These are phyloP conservation scores for Paralagenidium karlingii DNA, from an alignment of 352 stramenopile species.

Conservation along the genomic window DNA sequence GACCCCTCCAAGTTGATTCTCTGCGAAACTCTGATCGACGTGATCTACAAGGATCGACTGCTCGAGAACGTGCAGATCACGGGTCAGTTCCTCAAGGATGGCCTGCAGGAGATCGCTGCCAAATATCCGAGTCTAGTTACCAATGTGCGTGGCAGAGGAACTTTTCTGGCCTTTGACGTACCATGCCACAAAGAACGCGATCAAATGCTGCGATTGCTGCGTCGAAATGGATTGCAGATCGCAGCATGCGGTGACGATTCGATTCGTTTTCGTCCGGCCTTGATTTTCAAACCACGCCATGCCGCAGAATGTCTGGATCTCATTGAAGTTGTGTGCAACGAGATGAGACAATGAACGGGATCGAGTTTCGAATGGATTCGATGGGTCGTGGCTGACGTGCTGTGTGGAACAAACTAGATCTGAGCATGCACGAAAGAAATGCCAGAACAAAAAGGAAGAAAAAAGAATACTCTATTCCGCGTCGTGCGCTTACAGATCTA, in stretches of 20 bases:
- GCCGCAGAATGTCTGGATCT: constrained; percentile 62
- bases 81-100: constrained; percentile 43
- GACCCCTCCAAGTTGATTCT: constrained; percentile 78
- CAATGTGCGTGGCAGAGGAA: constrained; percentile 66
- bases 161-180: constrained; percentile 71
- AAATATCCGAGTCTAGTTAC: constrained; percentile 46
- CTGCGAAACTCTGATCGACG: constrained; percentile 58
- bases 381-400: too few species aligned
- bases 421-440: too few species aligned
- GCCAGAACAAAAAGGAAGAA: too few species aligned
- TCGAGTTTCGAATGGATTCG: too few species aligned
- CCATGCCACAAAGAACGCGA: constrained; percentile 47
- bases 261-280: constrained; percentile 59
- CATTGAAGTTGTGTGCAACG: constrained; percentile 36
- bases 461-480: too few species aligned
- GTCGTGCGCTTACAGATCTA: too few species aligned
- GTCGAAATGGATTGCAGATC: constrained; percentile 38
- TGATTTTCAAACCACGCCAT: constrained; percentile 71
- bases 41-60: constrained; percentile 36
- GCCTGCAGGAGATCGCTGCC: constrained; percentile 23
- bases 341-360: too few species aligned
- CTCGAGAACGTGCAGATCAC: constrained; percentile 68
- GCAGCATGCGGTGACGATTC: constrained; percentile 56
- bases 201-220: constrained; percentile 42
- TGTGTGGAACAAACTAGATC: too few species aligned